Conservation (phyloP, 768 basidiomycete species). For the Auriscalpium microsporum region DNA sequence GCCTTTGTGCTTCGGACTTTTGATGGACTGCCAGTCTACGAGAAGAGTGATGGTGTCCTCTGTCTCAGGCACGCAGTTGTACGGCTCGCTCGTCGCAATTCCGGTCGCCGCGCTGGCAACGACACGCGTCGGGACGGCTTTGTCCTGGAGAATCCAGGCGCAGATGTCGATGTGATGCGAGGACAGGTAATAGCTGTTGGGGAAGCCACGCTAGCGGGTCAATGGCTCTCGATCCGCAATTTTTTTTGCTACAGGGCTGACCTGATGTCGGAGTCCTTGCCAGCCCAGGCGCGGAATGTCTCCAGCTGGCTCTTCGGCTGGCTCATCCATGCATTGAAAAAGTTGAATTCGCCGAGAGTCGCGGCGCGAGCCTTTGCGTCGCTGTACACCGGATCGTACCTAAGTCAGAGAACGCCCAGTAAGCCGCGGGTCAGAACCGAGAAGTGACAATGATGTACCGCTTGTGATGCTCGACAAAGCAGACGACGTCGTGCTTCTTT, state of each 20-base stretch:
- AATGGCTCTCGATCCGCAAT: neutral
- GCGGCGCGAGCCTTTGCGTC: slow-evolving; percentile 77
- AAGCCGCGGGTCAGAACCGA: neutral
- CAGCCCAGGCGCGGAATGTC: slow-evolving; percentile 94
- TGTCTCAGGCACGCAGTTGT: slow-evolving; percentile 77
- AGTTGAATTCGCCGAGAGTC: slow-evolving; percentile 84
- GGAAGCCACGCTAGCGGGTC: neutral
- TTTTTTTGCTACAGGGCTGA: slow-evolving; percentile 12
- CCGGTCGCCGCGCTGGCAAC: slow-evolving; percentile 87
- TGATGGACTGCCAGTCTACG: slow-evolving; percentile 86
- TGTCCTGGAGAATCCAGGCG: slow-evolving; percentile 76
- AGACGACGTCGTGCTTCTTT: slow-evolving; percentile 70
- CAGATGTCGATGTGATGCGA: slow-evolving; percentile 91
- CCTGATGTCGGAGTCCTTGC: slow-evolving; percentile 91
- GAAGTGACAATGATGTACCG: slow-evolving; percentile 34
- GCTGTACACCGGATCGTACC: slow-evolving; percentile 87
- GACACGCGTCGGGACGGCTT: slow-evolving; percentile 73
- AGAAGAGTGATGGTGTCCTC: slow-evolving; percentile 94
- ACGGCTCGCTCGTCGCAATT: slow-evolving; percentile 84
- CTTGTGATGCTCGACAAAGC: slow-evolving; percentile 94
- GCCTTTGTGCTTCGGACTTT: slow-evolving; percentile 67
- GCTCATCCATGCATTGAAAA: slow-evolving; percentile 96
- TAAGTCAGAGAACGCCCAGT: slow-evolving; percentile 16
- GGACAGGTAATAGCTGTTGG: slow-evolving; percentile 80
- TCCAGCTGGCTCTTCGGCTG: slow-evolving; percentile 93